Evolutionary conservation across 768 basidiomycete genomes (phyloP).

Genomic region (Lactarius sanguifluus): DNA sequence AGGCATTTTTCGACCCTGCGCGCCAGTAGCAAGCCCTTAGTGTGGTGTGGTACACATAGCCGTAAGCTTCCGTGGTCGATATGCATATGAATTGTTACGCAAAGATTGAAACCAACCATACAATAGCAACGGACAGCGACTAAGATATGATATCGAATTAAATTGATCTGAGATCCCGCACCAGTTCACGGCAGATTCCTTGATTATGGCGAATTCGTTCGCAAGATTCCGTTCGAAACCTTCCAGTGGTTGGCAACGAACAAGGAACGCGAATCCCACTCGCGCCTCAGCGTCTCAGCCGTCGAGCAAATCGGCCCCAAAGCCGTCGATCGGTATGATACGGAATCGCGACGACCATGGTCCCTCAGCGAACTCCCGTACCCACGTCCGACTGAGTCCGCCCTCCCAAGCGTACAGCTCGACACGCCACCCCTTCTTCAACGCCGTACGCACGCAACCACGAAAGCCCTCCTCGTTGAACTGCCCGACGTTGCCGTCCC

Average conservation of each 20-base stretch:
- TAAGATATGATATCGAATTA: neutral
- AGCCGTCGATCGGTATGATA: constrained; percentile 40
- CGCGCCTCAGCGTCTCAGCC: constrained; percentile 26
- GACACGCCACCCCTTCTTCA: constrained; percentile 91
- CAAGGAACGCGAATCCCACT: constrained; percentile 2
- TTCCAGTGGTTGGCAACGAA: neutral
- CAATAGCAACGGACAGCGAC: constrained; percentile 4
- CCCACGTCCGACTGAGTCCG: constrained; percentile 77
- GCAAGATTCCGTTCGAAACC: neutral
- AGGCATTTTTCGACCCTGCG: constrained; percentile 8
- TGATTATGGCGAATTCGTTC: neutral
- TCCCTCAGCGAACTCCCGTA: constrained; percentile 59
- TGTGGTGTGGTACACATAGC: neutral
- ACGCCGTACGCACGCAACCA: constrained; percentile 80
- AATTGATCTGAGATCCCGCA: neutral
- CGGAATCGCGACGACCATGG: constrained; percentile 34
- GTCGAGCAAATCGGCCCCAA: constrained; percentile 41
- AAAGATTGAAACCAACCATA: neutral
- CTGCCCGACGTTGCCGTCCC: constrained; percentile 89
- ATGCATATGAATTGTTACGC: neutral
- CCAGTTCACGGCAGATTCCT: neutral
- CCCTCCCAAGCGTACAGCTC: constrained; percentile 93
- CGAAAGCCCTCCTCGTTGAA: constrained; percentile 93
- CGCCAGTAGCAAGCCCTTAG: neutral
- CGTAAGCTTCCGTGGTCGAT: neutral